Evolutionary conservation across 176 grass and related monocot species (phyloP), one percentile per base, ranked within the genome.

Genomic region (Melocanna baccifera): DNA sequence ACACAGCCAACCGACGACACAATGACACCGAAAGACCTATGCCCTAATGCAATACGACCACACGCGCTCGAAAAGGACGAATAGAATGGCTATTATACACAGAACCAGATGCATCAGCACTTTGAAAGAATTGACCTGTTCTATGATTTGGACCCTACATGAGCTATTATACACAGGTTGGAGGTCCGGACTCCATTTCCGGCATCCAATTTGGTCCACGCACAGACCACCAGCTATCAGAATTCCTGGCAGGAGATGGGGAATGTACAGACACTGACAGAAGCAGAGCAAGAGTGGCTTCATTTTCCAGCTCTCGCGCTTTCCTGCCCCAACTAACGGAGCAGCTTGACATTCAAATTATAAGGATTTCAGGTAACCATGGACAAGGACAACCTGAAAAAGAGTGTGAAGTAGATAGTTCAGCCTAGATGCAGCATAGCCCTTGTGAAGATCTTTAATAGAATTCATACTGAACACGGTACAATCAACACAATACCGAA

Each of bases 211-310:
- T 87, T 72, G 85, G 85, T 69, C 87, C 72, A 82, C 67, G 75
- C 77, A 84, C 46, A 90, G 66, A 72, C 81, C 84, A 85, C 84
- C 87, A 87, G 81, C 87, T 86, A 86, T 87, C 84, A 92, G 67
- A 86, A 87, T 76, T 80, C 75, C 86, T 89, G 84, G 90, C 70
- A 76, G 75, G 40, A 82, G 64, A 85, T 73, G 81, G 81, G 72
- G 81, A 90, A 86, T 87, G 77, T 85, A 87, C 84, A 82, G 77
- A 90, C 88, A 90, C 85, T 89, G 84, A 89, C 87, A 87, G 84
- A 80, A 87, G 63, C 12, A 82, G 85, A 66, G 58, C 41, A 68
- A 87, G 78, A 85, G 50, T 65, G 59, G 51, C 41, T 91, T 58
- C 30, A 80, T 42, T 16, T 75, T 86, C 83, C 67, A 86, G 25